Base-by-base conservation (phyloP, 192 early-diverging fungal genomes). In the Oehlia diaphana region DNA sequence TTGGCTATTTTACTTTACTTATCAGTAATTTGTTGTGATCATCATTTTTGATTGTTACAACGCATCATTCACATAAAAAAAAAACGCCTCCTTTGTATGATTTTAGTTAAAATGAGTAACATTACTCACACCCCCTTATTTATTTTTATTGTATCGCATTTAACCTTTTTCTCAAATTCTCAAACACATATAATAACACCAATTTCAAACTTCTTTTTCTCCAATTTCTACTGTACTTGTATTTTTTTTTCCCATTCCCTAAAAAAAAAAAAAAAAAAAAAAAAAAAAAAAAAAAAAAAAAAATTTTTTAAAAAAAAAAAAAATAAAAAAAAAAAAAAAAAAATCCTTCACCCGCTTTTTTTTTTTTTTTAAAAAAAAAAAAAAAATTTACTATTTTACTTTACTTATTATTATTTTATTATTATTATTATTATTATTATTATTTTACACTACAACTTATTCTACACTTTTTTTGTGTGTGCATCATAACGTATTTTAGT, bases 71-170 rank as follows among this genome's bases (percentile, higher is more conserved):
- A 28, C n/a, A 69, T 35, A 14, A 69, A 28, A 69, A 69, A 69
- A 69, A 69, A 28, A 69, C 67, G 67, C 67, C 67, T 58, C 67
- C 67, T 65, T 69, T 69, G 67, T 69, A 35, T 69, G 35, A 69
- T 4, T 65, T 58, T 58, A 19, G 53, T 69, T 69, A 69, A 69
- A n/a, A 42, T 69, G 33, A 69, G 37, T 42, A 37, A 21, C 33
- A 39, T 19, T 4, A 19, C 53, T 58, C 53, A 58, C 53, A 58
- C 53, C 53, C 67, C 33, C 67, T 19, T 35, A 69, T 35, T 35
- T 69, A 35, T 37, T 69, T 69, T 69, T 69, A 69, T 69, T 69
- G 67, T 69, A 35, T 35, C 31, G 33, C 33, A 69, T 35, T 35
- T 37, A 28, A 21, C 28, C 21, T 65, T 65, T 65, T 58, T 58